A percentile compares a stretch with the other conserved stretches of the same genome.
Evolutionary conservation across 306 rosid species (phyloP).

Genomic region (Phaseolus lunatus): DNA sequence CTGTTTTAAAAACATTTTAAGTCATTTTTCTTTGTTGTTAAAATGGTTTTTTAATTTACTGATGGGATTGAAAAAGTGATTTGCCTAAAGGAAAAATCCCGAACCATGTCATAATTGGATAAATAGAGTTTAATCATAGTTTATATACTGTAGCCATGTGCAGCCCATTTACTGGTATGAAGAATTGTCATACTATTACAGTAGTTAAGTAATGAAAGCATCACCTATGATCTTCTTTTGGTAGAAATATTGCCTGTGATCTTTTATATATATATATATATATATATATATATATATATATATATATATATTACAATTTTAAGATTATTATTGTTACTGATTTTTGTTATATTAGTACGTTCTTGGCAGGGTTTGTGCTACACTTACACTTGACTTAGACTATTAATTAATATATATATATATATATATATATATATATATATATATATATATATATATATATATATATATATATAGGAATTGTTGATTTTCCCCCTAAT

Average conservation of each 20-base stretch:
- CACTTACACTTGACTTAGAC: neutral
- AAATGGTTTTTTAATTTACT: slow-evolving; percentile 16
- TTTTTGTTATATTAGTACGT: neutral
- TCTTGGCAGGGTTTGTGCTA: slow-evolving; percentile 17
- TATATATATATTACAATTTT: neutral
- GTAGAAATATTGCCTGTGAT: neutral
- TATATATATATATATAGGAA: too few relatives aligned
- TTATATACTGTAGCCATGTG: neutral
- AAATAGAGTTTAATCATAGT: neutral
- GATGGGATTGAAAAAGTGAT: slow-evolving; percentile 16
- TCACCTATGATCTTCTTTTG: neutral
- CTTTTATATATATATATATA: neutral
- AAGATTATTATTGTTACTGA: neutral
- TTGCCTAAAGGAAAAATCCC: neutral
- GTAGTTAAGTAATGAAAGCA: neutral
- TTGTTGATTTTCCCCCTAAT: neutral
- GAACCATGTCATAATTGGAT: neutral
- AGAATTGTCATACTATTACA: neutral
- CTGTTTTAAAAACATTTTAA: neutral
- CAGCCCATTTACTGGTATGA: neutral
- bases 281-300: too few relatives aligned
- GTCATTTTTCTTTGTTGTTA: neutral
- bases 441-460: too few relatives aligned
- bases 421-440: too few relatives aligned
- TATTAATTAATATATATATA: too few relatives aligned